Conservation (phyloP, 1,284 basidiomycete genomes). For the Ganoderma meredithae region DNA sequence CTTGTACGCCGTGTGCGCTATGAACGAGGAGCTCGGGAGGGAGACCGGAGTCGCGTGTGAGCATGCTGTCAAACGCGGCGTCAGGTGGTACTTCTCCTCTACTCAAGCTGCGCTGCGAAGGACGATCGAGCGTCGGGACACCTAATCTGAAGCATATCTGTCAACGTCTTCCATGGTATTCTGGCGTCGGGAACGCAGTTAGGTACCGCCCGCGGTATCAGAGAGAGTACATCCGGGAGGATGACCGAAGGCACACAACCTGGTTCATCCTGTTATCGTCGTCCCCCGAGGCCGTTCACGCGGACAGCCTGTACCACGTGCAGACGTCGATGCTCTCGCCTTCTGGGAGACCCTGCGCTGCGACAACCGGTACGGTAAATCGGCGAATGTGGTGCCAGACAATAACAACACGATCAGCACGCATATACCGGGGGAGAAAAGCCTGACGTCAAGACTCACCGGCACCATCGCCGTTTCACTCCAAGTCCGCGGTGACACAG, state of each 20-base stretch:
- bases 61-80: constrained; percentile 25
- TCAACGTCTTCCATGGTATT: constrained; percentile 27
- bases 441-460: constrained; percentile 46
- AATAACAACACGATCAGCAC: no score
- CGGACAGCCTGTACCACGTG: constrained; percentile 45
- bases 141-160: constrained; percentile 37
- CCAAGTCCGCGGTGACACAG: constrained; percentile 68
- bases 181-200: constrained; percentile 38
- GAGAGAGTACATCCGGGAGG: constrained; percentile 51
- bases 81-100: background rate
- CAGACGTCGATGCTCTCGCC: constrained; percentile 26
- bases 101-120: no score
- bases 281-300: no score
- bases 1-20: constrained; percentile 40
- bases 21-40: constrained; percentile 38
- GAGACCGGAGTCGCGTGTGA: constrained; percentile 32
- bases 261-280: no score
- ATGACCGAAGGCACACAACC: constrained; percentile 56
- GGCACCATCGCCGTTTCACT: constrained; percentile 63
- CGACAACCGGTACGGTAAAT: constrained; percentile 27
- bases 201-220: constrained; percentile 61
- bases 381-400: constrained; percentile 27
- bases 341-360: constrained; percentile 22
- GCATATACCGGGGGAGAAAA: no score
- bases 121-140: constrained; percentile 13